Base-by-base conservation (phyloP, 2,329 filamentous ascomycete species). In the Tolypocladium capitatum region DNA sequence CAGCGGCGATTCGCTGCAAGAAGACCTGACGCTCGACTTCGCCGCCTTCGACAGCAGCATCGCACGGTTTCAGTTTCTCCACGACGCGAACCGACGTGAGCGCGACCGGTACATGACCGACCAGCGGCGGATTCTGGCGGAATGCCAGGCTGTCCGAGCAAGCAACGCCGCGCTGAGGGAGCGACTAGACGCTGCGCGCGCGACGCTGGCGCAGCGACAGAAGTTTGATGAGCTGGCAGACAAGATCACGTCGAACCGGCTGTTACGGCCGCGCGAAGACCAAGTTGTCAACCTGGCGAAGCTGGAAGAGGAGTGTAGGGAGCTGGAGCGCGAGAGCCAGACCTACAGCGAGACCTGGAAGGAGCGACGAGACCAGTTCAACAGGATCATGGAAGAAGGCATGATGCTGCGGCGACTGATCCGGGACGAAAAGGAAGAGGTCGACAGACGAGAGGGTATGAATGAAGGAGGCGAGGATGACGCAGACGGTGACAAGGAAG, bases 361-460 rank as follows among this genome's bases (percentile, higher is more conserved):
- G 38, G 89, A 94, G 66, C 76, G 91, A 35, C 74, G 84, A 52
- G 85, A 88, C 56, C 88, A 95, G 66, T 95, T 96, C 64, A 86
- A 83, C 49, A 77, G 80, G 48, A 90, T 97, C 58, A 86, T 95
- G 61, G 86, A 90, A 50, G 91, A 96, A 69, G 88, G 88, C n/a
- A 85, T 86, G 77, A 75, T 86, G 53, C 75, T 97, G 63, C 74
- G 90, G 49, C 76, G 86, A 44, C 74, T 94, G 63, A 95, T 97
- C 59, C 81, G 89, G 51, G 90, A 95, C 59, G 91, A 96, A 72
- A 94, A 95, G 68, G 90, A 95, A 63, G 89, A 95, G 66, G 86
- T 92, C 0, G 89, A 95, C 66, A 74, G 87, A 38, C 78, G 88
- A 47, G 88, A 94, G 64, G 88, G 87, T 30, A 88, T 88, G 80